Base-by-base conservation (phyloP, 371 early-diverging fungal genomes). In the Phascolomyces articulosus region DNA sequence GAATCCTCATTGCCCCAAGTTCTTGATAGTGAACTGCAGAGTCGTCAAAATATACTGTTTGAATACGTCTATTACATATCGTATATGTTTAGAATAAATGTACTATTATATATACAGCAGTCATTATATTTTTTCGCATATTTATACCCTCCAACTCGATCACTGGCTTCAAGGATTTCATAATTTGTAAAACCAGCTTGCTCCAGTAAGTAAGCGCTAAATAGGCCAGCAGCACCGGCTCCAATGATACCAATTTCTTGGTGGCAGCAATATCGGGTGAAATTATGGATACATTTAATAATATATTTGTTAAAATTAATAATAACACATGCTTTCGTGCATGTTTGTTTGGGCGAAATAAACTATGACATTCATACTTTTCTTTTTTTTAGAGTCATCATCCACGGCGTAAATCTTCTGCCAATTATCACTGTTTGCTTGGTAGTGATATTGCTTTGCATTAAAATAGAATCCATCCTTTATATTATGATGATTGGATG, bases 201-300 rank as follows among this genome's bases (percentile, higher is more conserved):
- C 21, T 75, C 72, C 4, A 75, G 54, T 13, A 75, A 57, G 29
- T 57, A 69, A 0, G 64, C 72, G 47, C 70, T 72, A 41, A 75
- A 75, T 20, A 75, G 63, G 40, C 75, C 75, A 18, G 75, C 61
- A 63, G 70, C 70, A 48, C 75, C 75, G 41, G 75, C 75, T 18
- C 75, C 75, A 21, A 75, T 56, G 40, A 75, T 71, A 63, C 75
- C 75, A 57, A 75, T 72, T 40, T 65, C 75, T 72, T 47, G 16
- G 6, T 13, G 16, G 1, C 6, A 20, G 16, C n/a, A n/a, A n/a
- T n/a, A n/a, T n/a, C n/a, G n/a, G n/a, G n/a, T n/a, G n/a, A n/a
- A n/a, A n/a, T n/a, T n/a, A n/a, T n/a, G n/a, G n/a, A n/a, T n/a
- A n/a, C n/a, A n/a, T n/a, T n/a, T n/a, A n/a, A n/a, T n/a, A n/a